Conservation (phyloP, 352 stramenopile species). For the Thraustotheca clavata region DNA sequence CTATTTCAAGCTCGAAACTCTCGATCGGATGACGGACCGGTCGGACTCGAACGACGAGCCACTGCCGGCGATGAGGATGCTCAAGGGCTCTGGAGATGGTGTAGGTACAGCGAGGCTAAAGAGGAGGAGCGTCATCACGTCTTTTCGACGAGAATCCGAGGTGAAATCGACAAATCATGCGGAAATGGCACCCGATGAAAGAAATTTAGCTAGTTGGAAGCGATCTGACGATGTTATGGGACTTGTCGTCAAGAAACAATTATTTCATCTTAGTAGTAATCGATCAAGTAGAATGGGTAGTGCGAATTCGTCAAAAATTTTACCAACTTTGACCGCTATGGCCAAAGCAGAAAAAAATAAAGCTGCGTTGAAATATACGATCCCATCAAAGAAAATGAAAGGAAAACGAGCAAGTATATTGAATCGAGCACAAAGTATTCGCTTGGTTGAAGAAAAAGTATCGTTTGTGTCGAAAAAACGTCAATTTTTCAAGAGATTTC, state of each 20-base stretch:
- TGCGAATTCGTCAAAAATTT: not conserved
- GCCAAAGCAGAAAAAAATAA: too few relatives aligned
- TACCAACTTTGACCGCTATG: not conserved
- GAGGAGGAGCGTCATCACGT: conserved; percentile 11
- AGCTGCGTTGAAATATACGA: conserved; percentile 3
- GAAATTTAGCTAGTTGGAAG: too few relatives aligned
- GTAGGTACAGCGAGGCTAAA: not conserved
- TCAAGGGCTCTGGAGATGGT: not conserved
- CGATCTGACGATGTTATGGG: too few relatives aligned
- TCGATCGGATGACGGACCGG: not conserved
- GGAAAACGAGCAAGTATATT: conserved; percentile 8
- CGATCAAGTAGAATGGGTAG: too few relatives aligned
- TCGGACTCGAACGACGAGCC: not conserved
- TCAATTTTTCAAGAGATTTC: conserved; percentile 11
- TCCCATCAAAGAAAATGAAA: not conserved
- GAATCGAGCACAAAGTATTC: conserved; percentile 8
- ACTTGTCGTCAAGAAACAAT: too few relatives aligned
- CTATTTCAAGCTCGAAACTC: not conserved
- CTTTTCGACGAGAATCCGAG: conserved; percentile 4
- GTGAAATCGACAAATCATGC: not conserved
- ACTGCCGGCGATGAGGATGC: not conserved
- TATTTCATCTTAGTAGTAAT: too few relatives aligned
- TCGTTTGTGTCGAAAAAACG: conserved; percentile 1
- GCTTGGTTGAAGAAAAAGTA: conserved; percentile 15
- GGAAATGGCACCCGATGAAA: not conserved